phyloP scores from a whole-genome alignment of 148 eudicot genomes.

The Spergularia marina region DNA sequence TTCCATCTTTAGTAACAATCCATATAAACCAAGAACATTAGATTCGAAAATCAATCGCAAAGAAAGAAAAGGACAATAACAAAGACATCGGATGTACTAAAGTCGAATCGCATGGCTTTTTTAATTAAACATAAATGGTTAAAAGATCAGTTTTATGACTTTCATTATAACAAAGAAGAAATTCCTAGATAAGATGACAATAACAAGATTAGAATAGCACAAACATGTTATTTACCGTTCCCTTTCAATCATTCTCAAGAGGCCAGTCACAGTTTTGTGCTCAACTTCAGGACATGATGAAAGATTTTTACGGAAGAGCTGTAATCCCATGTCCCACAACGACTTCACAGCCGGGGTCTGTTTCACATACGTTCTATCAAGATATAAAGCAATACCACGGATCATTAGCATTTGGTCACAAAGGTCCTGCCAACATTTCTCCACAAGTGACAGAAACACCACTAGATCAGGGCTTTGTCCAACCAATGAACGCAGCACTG shows the following conservation, averaged over 20 bases:
- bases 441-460: conserved; percentile 84
- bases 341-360: conserved; percentile 82
- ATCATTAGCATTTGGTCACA: conserved; percentile 98
- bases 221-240: conserved; percentile 57
- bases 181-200: neutral
- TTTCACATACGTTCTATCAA: conserved; percentile 94
- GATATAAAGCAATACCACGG: conserved; percentile 90
- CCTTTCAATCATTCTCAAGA: conserved; percentile 89
- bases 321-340: conserved; percentile 99
- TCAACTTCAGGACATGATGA: conserved; percentile 85
- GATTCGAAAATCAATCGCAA: neutral
- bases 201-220: neutral
- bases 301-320: conserved; percentile 85
- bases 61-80: neutral
- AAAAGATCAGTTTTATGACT: neutral
- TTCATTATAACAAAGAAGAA: neutral
- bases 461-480: conserved; percentile 93
- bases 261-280: conserved; percentile 92
- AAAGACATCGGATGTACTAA: neutral
- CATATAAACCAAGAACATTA: neutral
- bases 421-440: conserved; percentile 97
- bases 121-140: neutral
- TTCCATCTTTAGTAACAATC: neutral
- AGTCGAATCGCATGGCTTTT: neutral
- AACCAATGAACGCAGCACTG: conserved; percentile 67